A percentile compares a stretch with the other conserved stretches of the same genome.
Conservation (phyloP, 257 asterid genomes). For the Agastache rugosa region DNA sequence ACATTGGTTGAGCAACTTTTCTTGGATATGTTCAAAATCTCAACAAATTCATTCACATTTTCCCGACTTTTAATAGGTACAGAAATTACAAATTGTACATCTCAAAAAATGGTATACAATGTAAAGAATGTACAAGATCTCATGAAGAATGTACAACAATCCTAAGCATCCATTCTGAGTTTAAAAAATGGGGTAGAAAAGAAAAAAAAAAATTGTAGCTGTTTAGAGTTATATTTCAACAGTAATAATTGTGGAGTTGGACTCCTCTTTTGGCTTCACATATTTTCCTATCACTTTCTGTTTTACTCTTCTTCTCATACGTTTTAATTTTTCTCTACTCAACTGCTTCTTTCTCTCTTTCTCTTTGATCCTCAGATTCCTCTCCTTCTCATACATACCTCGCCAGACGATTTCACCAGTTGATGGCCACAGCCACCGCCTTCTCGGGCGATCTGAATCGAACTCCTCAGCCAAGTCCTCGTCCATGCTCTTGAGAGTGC, state of each 20-base stretch:
- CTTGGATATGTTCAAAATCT: background rate
- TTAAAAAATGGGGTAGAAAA: conserved; percentile 44
- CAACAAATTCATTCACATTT: conserved; percentile 8
- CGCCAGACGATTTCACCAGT: conserved; percentile 88
- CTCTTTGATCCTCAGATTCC: conserved; percentile 49
- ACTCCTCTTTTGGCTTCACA: conserved; percentile 74
- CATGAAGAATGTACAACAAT: conserved; percentile 42
- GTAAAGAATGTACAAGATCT: conserved; percentile 38
- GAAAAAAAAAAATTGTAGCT: background rate
- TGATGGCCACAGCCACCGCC: conserved; percentile 80
- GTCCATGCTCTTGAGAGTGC: conserved; percentile 81
- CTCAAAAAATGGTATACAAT: conserved; percentile 27
- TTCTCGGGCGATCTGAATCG: conserved; percentile 60
- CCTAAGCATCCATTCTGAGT: conserved; percentile 56
- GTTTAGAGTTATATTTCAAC: conserved; percentile 21
- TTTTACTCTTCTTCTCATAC: conserved; percentile 58
- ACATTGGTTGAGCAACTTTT: no score
- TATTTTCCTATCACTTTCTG: conserved; percentile 80
- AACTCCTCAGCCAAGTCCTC: conserved; percentile 89
- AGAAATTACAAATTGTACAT: conserved; percentile 30
- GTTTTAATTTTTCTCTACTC: conserved; percentile 64
- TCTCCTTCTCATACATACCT: conserved; percentile 74
- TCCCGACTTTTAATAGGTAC: background rate
- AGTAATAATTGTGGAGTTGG: conserved; percentile 48
- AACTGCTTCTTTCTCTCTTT: conserved; percentile 67